These are phyloP conservation scores for Verticillium albo-atrum DNA, from an alignment of 2,329 filamentous ascomycete genomes.

Conservation along the genomic window DNA sequence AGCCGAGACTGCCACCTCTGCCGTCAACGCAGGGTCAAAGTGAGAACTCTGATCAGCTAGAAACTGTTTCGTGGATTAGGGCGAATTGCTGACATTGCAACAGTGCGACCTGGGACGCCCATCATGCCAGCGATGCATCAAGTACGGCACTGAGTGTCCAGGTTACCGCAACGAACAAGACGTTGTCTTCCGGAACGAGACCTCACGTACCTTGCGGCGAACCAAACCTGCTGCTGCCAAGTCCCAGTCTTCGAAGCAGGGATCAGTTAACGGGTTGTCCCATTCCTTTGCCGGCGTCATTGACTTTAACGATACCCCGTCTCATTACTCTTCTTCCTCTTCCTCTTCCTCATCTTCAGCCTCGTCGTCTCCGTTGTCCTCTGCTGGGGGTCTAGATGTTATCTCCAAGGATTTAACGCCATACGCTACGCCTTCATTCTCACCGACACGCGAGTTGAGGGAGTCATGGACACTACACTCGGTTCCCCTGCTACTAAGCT, in stretches of 20 bases:
- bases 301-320: not conserved
- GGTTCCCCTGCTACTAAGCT: constrained; percentile 31
- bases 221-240: not conserved
- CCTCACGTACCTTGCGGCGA: constrained; percentile 14
- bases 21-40: constrained; percentile 34
- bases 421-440: not conserved
- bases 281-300: not conserved
- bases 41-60: constrained; percentile 18
- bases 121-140: constrained; percentile 32
- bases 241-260: constrained; percentile 4
- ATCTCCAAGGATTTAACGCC: not conserved
- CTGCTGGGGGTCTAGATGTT: not conserved
- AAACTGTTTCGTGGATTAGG: too few relatives aligned
- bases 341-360: not conserved
- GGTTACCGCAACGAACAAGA: constrained; percentile 34
- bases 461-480: constrained; percentile 35
- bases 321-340: too few relatives aligned
- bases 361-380: constrained; percentile 7
- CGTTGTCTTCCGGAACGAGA: constrained; percentile 32
- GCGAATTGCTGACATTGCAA: not conserved
- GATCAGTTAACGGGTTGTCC: not conserved
- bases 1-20: constrained; percentile 37
- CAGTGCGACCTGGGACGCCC: constrained; percentile 36
- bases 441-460: constrained; percentile 10
- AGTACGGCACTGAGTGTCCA: constrained; percentile 33